These are phyloP conservation scores for Laburnicola sp. DNA, from an alignment of 2,329 filamentous ascomycete species.

Conservation along the genomic window DNA sequence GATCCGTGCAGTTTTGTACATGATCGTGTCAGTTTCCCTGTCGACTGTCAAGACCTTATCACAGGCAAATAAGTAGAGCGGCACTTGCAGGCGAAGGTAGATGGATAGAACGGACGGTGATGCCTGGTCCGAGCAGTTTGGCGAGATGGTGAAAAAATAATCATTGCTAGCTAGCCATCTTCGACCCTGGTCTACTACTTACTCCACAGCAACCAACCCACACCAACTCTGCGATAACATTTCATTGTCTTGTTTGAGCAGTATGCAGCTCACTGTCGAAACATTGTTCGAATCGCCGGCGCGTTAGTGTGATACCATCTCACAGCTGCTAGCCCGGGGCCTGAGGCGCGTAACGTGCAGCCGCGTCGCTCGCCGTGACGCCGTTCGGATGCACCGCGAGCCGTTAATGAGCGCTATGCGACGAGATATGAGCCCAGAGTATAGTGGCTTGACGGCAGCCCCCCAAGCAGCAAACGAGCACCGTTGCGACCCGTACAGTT, in stretches of 20 bases:
- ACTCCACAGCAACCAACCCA: too few relatives aligned
- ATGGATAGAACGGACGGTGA: too few relatives aligned
- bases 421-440: slow-evolving; percentile 19
- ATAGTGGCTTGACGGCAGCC: slow-evolving; percentile 29
- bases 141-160: slow-evolving; percentile 6
- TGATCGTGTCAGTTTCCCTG: slow-evolving; percentile 17
- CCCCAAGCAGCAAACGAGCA: slow-evolving; percentile 34
- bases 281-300: slow-evolving; percentile 10
- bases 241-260: too few relatives aligned
- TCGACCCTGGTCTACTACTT: too few relatives aligned
- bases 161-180: too few relatives aligned
- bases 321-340: not conserved
- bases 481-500: slow-evolving; percentile 40
- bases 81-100: too few relatives aligned
- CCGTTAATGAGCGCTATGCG: slow-evolving; percentile 37
- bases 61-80: too few relatives aligned
- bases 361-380: slow-evolving; percentile 3
- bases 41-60: not conserved
- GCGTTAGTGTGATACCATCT: not conserved
- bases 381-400: slow-evolving; percentile 29
- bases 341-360: not conserved
- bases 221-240: too few relatives aligned
- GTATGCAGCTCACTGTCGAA: not conserved
- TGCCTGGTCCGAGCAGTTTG: slow-evolving; percentile 12
- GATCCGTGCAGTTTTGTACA: slow-evolving; percentile 30